Conservation (phyloP, 768 basidiomycete genomes). For the Suillus placidus region DNA sequence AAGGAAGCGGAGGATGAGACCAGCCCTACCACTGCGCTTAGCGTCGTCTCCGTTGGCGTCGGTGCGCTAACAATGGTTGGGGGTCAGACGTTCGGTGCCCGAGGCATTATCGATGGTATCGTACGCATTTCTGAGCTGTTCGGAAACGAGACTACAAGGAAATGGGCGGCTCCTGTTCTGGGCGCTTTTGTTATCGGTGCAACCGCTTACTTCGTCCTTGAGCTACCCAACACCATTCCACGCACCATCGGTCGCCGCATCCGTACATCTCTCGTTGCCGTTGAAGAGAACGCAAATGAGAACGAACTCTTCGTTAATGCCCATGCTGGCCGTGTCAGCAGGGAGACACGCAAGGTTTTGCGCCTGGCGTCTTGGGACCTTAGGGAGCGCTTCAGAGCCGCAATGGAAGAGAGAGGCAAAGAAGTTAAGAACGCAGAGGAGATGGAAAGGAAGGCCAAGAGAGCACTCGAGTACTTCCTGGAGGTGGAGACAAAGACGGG, state of each 20-base stretch:
- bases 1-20: conserved; percentile 37
- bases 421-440: conserved; percentile 82
- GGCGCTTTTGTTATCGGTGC: conserved; percentile 76
- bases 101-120: conserved; percentile 76
- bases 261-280: conserved; percentile 56
- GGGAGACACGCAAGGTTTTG: conserved; percentile 93
- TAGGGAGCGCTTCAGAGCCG: conserved; percentile 74
- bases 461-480: conserved; percentile 74
- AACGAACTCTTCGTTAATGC: conserved; percentile 64
- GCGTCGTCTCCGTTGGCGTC: conserved; percentile 74
- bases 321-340: conserved; percentile 69
- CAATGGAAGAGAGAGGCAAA: conserved; percentile 76
- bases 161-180: conserved; percentile 86
- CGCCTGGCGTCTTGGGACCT: conserved; percentile 90
- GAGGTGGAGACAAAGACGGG: conserved; percentile 50
- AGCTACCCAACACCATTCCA: conserved; percentile 88
- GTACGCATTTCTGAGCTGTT: conserved; percentile 78
- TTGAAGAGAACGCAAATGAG: conserved; percentile 48
- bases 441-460: conserved; percentile 65
- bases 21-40: conserved; percentile 61
- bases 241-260: conserved; percentile 87
- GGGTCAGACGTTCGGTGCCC: conserved; percentile 75
- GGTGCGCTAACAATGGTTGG: conserved; percentile 91
- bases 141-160: conserved; percentile 76
- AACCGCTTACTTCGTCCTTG: conserved; percentile 79